Conservation (phyloP, 1,284 basidiomycete species). For the Naganishia liquefaciens region DNA sequence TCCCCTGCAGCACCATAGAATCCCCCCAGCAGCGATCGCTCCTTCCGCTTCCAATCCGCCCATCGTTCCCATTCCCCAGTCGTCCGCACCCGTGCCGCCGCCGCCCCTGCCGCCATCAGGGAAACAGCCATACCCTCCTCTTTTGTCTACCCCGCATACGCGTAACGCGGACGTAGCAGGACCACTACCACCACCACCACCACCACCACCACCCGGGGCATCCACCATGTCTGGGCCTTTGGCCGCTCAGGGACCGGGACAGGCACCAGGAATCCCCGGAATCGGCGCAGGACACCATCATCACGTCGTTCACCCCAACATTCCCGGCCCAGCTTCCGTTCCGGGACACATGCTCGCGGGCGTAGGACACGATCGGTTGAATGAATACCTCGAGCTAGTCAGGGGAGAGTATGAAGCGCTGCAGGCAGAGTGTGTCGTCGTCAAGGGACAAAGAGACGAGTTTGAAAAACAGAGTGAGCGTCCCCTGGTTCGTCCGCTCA, state of each 20-base stretch:
- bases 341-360: slow-evolving; percentile 15
- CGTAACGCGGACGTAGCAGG: not conserved
- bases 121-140: not conserved
- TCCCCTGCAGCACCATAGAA: slow-evolving; percentile 62
- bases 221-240: not conserved
- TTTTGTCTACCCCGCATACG: not conserved
- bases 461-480: slow-evolving; percentile 79
- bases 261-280: not conserved
- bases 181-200: not conserved
- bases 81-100: not conserved
- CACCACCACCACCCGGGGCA: slow-evolving; percentile 7
- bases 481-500: not conserved
- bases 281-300: slow-evolving; percentile 50
- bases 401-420: slow-evolving; percentile 82
- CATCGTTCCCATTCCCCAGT: not conserved
- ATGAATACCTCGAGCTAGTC: slow-evolving; percentile 79
- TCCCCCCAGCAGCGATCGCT: slow-evolving; percentile 53
- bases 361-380: slow-evolving; percentile 57
- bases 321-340: slow-evolving; percentile 4
- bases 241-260: not conserved
- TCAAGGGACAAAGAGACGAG: slow-evolving; percentile 81
- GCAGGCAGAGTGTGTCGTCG: slow-evolving; percentile 65
- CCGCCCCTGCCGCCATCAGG: not conserved
- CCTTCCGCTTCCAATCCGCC: slow-evolving; percentile 60
- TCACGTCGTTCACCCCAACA: slow-evolving; percentile 38